phyloP scores from a whole-genome alignment of 2,329 filamentous ascomycete genomes.

The Epichloe festucae region DNA sequence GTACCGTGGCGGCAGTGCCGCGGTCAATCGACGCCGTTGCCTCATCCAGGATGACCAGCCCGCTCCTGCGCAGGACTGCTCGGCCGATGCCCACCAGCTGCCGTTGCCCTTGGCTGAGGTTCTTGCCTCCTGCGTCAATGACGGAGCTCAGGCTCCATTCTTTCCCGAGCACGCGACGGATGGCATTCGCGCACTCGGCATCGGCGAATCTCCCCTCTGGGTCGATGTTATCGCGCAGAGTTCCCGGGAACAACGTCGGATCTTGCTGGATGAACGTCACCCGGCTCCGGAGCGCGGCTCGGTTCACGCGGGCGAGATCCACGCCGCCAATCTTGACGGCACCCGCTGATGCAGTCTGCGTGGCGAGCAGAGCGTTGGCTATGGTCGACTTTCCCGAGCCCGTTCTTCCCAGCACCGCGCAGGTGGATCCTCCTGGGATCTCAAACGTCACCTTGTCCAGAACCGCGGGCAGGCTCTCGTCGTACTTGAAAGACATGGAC shows the following conservation, averaged over 20 bases:
- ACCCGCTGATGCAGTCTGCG: slow-evolving; percentile 37
- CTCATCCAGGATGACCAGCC: slow-evolving; percentile 51
- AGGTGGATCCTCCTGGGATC: slow-evolving; percentile 52
- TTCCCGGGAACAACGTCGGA: slow-evolving; percentile 47
- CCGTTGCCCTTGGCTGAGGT: slow-evolving; percentile 48
- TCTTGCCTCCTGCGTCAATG: slow-evolving; percentile 47
- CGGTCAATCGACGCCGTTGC: slow-evolving; percentile 51
- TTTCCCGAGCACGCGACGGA: slow-evolving; percentile 46
- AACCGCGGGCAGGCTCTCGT: slow-evolving; percentile 61
- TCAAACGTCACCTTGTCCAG: slow-evolving; percentile 55
- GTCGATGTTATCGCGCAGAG: slow-evolving; percentile 53
- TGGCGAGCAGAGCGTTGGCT: slow-evolving; percentile 44
- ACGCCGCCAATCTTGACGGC: slow-evolving; percentile 40
- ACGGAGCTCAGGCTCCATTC: slow-evolving; percentile 34
- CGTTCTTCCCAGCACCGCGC: slow-evolving; percentile 66
- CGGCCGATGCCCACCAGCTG: slow-evolving; percentile 49
- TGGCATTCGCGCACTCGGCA: slow-evolving; percentile 33
- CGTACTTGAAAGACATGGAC: slow-evolving; percentile 66
- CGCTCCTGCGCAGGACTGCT: slow-evolving; percentile 45
- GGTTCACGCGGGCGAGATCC: slow-evolving; percentile 39
- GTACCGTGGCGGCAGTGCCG: slow-evolving; percentile 43
- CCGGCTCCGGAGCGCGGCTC: slow-evolving; percentile 40
- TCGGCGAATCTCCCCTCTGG: slow-evolving; percentile 47
- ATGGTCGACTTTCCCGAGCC: slow-evolving; percentile 78
- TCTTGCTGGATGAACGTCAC: slow-evolving; percentile 54